A percentile compares a stretch with the other conserved stretches of the same genome.
These are phyloP conservation scores for Suaeda aralocaspica DNA, from an alignment of 148 eudicot genomes.

Conservation along the genomic window DNA sequence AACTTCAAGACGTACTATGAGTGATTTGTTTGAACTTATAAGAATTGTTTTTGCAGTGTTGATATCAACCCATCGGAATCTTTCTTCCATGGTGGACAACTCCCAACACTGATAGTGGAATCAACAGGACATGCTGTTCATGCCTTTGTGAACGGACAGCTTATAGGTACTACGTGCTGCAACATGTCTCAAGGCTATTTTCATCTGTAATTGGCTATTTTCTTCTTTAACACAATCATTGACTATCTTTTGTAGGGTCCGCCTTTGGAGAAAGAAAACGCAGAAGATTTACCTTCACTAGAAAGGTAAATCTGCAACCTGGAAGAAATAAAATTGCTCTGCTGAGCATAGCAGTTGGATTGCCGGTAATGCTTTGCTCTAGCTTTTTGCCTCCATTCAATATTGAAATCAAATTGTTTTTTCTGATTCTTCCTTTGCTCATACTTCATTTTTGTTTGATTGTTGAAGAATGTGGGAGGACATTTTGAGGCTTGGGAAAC, in stretches of 20 bases:
- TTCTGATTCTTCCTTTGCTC: not conserved
- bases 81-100: slow-evolving; percentile 61
- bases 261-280: slow-evolving; percentile 64
- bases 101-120: slow-evolving; percentile 66
- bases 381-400: not conserved
- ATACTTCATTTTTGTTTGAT: slow-evolving; percentile 7
- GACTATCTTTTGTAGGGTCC: slow-evolving; percentile 48
- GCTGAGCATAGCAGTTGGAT: slow-evolving; percentile 86
- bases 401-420: not conserved
- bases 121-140: slow-evolving; percentile 86
- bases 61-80: slow-evolving; percentile 68
- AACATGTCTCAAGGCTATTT: not conserved
- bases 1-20: not conserved
- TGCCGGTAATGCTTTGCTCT: slow-evolving; percentile 52
- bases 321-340: slow-evolving; percentile 70
- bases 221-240: slow-evolving; percentile 17
- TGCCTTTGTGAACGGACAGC: slow-evolving; percentile 78
- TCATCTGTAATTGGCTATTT: not conserved
- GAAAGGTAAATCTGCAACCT: slow-evolving; percentile 52
- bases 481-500: slow-evolving; percentile 75
- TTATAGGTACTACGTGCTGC: slow-evolving; percentile 47
- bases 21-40: not conserved
- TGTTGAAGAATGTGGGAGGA: slow-evolving; percentile 65
- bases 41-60: slow-evolving; percentile 54
- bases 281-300: slow-evolving; percentile 48